Evolutionary conservation across 225 moss, liverwort and hornwort species (phyloP).

Genomic region (Neckera pumila): DNA sequence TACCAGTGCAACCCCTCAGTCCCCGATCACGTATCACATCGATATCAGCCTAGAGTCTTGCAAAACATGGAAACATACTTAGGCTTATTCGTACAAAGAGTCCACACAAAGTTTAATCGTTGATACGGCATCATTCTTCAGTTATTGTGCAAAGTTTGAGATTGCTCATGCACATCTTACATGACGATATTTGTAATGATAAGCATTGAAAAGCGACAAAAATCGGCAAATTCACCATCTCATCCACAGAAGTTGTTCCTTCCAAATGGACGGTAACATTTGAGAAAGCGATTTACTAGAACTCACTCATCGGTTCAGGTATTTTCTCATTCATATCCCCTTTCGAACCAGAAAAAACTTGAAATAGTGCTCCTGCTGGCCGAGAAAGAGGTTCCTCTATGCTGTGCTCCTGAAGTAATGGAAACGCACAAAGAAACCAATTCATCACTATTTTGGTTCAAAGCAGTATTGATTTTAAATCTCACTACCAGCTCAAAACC

Average conservation of each 20-base stretch:
- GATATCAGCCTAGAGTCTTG: background rate
- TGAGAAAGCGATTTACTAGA: background rate
- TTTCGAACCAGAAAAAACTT: conserved; percentile 26
- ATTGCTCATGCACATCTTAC: background rate
- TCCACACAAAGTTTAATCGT: too few species aligned
- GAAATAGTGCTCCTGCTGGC: conserved; percentile 31
- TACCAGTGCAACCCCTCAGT: too few species aligned
- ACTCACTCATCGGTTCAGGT: conserved; percentile 23
- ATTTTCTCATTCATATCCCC: background rate
- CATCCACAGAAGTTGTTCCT: background rate
- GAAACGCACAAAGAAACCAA: too few species aligned
- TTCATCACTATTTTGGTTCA: too few species aligned
- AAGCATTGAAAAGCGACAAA: background rate
- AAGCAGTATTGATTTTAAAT: too few species aligned
- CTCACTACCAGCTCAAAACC: too few species aligned
- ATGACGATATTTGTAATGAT: background rate
- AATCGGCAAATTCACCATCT: background rate
- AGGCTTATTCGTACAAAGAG: background rate
- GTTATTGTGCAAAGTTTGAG: background rate
- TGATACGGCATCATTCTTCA: background rate
- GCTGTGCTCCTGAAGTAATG: background rate
- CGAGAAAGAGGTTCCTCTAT: conserved; percentile 32
- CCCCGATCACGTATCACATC: background rate
- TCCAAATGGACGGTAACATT: background rate
- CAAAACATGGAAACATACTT: background rate